Evolutionary conservation across 2,329 filamentous ascomycete genomes (phyloP), one percentile per base, ranked within the genome.

Genomic region (Aspergillus udagawae): DNA sequence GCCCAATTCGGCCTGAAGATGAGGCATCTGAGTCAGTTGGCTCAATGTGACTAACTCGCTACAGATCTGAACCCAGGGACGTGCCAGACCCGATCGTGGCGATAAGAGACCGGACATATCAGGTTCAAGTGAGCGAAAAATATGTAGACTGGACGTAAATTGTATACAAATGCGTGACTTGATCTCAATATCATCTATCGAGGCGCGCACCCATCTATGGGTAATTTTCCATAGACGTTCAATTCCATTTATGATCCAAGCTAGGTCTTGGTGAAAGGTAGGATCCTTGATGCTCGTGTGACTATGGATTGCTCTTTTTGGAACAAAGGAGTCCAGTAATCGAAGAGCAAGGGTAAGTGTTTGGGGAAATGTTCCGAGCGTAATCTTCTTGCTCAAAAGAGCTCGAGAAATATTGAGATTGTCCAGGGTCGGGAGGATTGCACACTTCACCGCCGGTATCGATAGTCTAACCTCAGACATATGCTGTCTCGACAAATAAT

Each of bases 161-260:
- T 69, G 68, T 14, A 66, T 54, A 44, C 65, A 56, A 14, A 71
- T 52, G 47, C 59, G 61, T 38, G 59, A 55, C 28, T 65, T 68
- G 38, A 28, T 61, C 25, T 62, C 49, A 20, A 58, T 51, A n/a
- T 58, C 28, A 20, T 63, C 58, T 29, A 62, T 57, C 25, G 54
- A 51, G 9, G 8, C 52, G 45, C 66, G 67, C 29, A 73, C 54
- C 70, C 70, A 72, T 48, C 52, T 58, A 23, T 70, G 55, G 12
- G 70, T 56, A 25, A 67, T 53, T 27, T 61, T 70, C 68, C 73
- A 71, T 28, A 75, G 52, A 10, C 71, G 70, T 51, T 67, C 67
- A 54, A 69, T 71, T 27, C 65, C 65, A 57, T 75, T 71, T 12
- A 74, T 50, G 25, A 68, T 56, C 68, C 71, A 73, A 20, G 69